Conservation (phyloP, 1,284 basidiomycete genomes). For the Trametes polyzona region DNA sequence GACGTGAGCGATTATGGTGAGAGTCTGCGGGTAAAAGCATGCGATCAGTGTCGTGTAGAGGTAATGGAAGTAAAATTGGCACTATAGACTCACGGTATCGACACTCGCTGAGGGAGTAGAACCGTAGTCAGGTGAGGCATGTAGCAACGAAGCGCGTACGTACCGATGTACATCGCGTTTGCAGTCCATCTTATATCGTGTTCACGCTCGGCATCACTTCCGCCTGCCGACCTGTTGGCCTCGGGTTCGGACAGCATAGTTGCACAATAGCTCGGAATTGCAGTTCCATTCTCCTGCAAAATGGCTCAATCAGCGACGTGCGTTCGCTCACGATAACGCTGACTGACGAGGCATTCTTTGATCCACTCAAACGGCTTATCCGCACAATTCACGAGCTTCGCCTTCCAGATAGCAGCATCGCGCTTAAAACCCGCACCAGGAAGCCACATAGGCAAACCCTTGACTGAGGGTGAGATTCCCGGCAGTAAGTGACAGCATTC, state of each 20-base stretch:
- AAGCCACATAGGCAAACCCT: slow-evolving; percentile 35
- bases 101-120: slow-evolving; percentile 42
- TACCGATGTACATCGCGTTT: slow-evolving; percentile 46
- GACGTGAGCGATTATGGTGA: slow-evolving; percentile 28
- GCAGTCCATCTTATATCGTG: slow-evolving; percentile 72
- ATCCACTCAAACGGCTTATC: slow-evolving; percentile 63
- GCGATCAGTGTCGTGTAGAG: too few relatives aligned
- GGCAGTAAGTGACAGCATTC: not conserved
- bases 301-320: not conserved
- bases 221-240: slow-evolving; percentile 28
- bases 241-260: too few relatives aligned
- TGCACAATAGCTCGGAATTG: slow-evolving; percentile 62
- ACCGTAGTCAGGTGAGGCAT: too few relatives aligned
- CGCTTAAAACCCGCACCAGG: slow-evolving; percentile 38
- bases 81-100: slow-evolving; percentile 57
- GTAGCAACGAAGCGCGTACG: not conserved
- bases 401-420: slow-evolving; percentile 62
- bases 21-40: slow-evolving; percentile 33
- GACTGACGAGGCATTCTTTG: slow-evolving; percentile 50
- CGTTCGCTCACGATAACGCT: too few relatives aligned
- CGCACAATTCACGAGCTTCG: slow-evolving; percentile 64
- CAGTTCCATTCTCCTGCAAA: slow-evolving; percentile 45
- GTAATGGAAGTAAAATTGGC: not conserved
- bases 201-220: slow-evolving; percentile 36
- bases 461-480: slow-evolving; percentile 22